These are phyloP conservation scores for Leishmania tarentolae DNA, from an alignment of 208 protist species.

Conservation along the genomic window DNA sequence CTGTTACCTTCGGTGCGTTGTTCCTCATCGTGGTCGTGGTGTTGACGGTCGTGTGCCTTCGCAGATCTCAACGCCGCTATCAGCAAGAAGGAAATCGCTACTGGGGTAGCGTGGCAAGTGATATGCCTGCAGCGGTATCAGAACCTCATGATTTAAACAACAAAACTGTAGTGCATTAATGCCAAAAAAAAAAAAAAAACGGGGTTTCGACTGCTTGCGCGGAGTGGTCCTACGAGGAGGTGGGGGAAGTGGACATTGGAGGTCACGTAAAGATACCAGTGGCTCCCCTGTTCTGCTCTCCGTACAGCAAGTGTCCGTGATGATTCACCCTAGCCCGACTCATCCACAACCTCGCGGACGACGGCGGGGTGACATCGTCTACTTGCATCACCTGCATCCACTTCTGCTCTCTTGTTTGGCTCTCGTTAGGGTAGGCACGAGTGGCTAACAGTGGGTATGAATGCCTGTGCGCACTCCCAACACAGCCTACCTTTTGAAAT, in stretches of 20 bases:
- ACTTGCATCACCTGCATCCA: not conserved
- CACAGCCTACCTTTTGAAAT: not conserved
- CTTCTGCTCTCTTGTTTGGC: not conserved
- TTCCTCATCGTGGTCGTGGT: not conserved
- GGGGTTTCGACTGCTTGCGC: not conserved
- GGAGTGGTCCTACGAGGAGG: not conserved
- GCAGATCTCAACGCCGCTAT: not conserved
- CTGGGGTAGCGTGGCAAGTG: not conserved
- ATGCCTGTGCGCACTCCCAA: not conserved
- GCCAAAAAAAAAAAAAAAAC: too few species aligned
- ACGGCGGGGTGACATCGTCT: not conserved
- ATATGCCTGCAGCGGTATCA: not conserved
- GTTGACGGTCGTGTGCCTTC: not conserved
- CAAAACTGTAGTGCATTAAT: not conserved
- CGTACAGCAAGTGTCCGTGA: not conserved
- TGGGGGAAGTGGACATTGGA: not conserved
- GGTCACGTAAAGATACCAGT: not conserved
- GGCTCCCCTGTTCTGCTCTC: not conserved
- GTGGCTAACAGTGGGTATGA: not conserved
- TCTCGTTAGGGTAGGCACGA: not conserved
- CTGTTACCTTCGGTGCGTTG: not conserved
- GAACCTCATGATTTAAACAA: not conserved
- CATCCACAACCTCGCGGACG: not conserved
- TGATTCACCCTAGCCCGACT: not conserved
- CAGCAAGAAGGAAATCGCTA: not conserved